Percentiles rank a stretch among this genome's conserved stretches.
These are phyloP conservation scores for Leucocoprinus sp. DNA, from an alignment of 768 basidiomycete species.

Conservation along the genomic window DNA sequence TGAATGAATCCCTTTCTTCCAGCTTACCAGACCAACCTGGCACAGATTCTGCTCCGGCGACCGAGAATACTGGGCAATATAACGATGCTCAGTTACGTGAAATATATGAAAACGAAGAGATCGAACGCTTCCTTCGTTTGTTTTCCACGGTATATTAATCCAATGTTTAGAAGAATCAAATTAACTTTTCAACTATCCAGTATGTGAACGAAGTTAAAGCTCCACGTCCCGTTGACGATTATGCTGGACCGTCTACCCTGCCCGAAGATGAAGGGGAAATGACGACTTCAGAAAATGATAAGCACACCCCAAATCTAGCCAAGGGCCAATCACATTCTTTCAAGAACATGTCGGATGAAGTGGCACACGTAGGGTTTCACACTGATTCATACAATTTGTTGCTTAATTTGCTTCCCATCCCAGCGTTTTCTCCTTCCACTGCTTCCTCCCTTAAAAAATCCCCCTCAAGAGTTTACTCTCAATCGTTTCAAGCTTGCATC, in stretches of 20 bases:
- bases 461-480: constrained; percentile 42
- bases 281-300: constrained; percentile 6
- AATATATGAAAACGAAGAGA: constrained; percentile 57
- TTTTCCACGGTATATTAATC: constrained; percentile 48
- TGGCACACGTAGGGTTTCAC: constrained; percentile 19
- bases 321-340: background rate
- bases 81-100: constrained; percentile 48
- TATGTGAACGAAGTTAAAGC: constrained; percentile 51
- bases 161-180: background rate
- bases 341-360: constrained; percentile 19
- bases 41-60: background rate
- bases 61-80: constrained; percentile 21
- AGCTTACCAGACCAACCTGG: constrained; percentile 1
- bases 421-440: constrained; percentile 36
- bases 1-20: background rate
- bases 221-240: constrained; percentile 16
- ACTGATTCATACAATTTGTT: background rate
- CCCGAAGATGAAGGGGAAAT: constrained; percentile 14
- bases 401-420: background rate
- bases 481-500: constrained; percentile 41
- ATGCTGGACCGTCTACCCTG: background rate
- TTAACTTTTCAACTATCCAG: constrained; percentile 23
- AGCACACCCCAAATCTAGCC: background rate
- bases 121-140: constrained; percentile 48
- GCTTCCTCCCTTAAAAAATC: constrained; percentile 33